These are phyloP conservation scores for Xylaria polymorpha DNA, from an alignment of 2,329 filamentous ascomycete species.

Conservation along the genomic window DNA sequence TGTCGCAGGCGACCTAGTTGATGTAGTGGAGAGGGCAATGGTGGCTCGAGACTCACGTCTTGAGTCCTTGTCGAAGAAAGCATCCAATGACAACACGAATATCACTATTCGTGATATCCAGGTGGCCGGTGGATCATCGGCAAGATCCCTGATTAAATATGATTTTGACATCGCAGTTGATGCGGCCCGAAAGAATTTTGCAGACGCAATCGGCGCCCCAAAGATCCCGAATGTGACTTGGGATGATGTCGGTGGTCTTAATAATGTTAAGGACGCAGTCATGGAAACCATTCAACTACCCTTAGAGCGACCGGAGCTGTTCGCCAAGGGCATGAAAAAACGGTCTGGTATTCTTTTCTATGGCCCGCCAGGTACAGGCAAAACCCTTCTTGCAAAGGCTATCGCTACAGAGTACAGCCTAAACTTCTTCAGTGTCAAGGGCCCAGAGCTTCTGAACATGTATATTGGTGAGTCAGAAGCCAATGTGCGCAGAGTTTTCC, in stretches of 20 bases:
- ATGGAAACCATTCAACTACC: slow-evolving; percentile 96
- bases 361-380: slow-evolving; percentile 89
- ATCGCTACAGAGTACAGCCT: slow-evolving; percentile 94
- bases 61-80: slow-evolving; percentile 72
- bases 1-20: slow-evolving; percentile 92
- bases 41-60: slow-evolving; percentile 81
- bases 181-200: slow-evolving; percentile 96
- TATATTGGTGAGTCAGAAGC: slow-evolving; percentile 95
- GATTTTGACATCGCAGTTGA: slow-evolving; percentile 96
- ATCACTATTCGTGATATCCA: slow-evolving; percentile 85
- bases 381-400: slow-evolving; percentile 91
- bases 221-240: slow-evolving; percentile 98
- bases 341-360: slow-evolving; percentile 93
- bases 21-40: slow-evolving; percentile 90
- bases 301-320: slow-evolving; percentile 89
- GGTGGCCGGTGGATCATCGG: slow-evolving; percentile 83
- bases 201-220: slow-evolving; percentile 94
- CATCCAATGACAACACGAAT: slow-evolving; percentile 51
- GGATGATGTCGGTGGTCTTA: slow-evolving; percentile 93
- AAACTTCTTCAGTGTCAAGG: slow-evolving; percentile 95
- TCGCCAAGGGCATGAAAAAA: slow-evolving; percentile 98
- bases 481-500: slow-evolving; percentile 89
- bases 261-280: slow-evolving; percentile 96
- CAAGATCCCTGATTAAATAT: slow-evolving; percentile 79
- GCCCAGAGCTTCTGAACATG: slow-evolving; percentile 92